Percentiles rank a stretch among this genome's conserved stretches.
phyloP scores from a whole-genome alignment of 768 basidiomycete species.

The Trametes villosa region DNA sequence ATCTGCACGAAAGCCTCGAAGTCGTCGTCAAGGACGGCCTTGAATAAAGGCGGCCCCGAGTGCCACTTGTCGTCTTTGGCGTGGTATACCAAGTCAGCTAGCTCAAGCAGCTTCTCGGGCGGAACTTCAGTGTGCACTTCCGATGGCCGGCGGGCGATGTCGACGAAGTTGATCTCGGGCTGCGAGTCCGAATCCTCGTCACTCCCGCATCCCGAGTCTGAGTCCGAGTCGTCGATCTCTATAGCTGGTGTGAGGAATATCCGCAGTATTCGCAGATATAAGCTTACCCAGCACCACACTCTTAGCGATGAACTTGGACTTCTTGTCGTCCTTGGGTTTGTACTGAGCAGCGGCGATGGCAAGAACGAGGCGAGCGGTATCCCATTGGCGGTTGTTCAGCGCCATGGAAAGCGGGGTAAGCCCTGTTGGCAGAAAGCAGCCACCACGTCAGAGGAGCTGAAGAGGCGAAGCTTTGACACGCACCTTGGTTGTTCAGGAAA shows the following conservation, averaged over 20 bases:
- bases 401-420: constrained; percentile 56
- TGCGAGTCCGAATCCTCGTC: constrained; percentile 46
- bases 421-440: constrained; percentile 38
- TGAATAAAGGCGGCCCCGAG: constrained; percentile 33
- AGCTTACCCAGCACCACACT: constrained; percentile 41
- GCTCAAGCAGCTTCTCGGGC: constrained; percentile 44
- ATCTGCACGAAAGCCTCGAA: constrained; percentile 55
- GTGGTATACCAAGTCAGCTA: constrained; percentile 1
- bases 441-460: no score
- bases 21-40: constrained; percentile 49
- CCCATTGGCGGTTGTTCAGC: constrained; percentile 53
- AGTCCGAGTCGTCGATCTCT: constrained; percentile 31
- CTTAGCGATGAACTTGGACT: constrained; percentile 40
- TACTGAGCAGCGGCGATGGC: constrained; percentile 62
- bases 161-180: constrained; percentile 51
- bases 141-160: constrained; percentile 55
- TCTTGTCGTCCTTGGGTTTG: constrained; percentile 39
- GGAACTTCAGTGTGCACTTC: constrained; percentile 44
- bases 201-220: constrained; percentile 37
- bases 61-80: background rate
- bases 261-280: background rate
- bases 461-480: no score
- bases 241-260: background rate
- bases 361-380: constrained; percentile 60
- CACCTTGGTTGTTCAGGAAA: constrained; percentile 22